phyloP scores from a whole-genome alignment of 768 basidiomycete genomes.

The Podaxis sp. region DNA sequence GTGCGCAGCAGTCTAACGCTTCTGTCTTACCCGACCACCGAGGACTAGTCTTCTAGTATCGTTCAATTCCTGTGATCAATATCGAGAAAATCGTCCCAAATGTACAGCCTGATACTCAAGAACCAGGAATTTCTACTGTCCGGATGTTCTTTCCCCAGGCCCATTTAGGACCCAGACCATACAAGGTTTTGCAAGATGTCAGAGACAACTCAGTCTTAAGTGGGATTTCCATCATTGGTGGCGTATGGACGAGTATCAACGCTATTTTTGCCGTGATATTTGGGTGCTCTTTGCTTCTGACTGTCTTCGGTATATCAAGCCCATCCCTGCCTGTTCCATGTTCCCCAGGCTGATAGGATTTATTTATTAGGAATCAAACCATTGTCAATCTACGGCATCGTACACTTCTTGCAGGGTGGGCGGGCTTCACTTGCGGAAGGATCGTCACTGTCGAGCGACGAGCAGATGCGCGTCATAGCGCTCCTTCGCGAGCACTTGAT shows the following conservation, averaged over 20 bases:
- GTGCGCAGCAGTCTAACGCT: no score
- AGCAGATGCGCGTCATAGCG: not conserved
- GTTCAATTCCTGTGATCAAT: no score
- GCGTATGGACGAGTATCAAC: conserved; percentile 12
- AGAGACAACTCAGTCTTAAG: conserved; percentile 9
- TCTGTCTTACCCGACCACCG: no score
- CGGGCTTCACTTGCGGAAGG: not conserved
- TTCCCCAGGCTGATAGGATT: no score
- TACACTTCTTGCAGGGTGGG: not conserved
- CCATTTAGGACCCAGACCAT: not conserved
- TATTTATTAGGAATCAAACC: conserved; percentile 1
- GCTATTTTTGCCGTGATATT: conserved; percentile 15
- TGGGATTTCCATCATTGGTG: conserved; percentile 14
- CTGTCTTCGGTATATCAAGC: conserved; percentile 6
- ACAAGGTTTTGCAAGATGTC: not conserved
- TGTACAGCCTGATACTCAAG: not conserved
- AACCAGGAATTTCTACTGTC: not conserved
- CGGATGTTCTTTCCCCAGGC: not conserved
- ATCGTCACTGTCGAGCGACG: not conserved
- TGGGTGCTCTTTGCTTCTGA: conserved; percentile 5
- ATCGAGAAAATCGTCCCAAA: no score
- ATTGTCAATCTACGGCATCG: not conserved
- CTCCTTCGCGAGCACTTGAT: conserved; percentile 3
- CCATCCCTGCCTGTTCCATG: not conserved
- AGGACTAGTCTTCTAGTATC: no score